phyloP scores from a whole-genome alignment of 495 filamentous ascomycete genomes.

The Sphaerosporella brunnea region DNA sequence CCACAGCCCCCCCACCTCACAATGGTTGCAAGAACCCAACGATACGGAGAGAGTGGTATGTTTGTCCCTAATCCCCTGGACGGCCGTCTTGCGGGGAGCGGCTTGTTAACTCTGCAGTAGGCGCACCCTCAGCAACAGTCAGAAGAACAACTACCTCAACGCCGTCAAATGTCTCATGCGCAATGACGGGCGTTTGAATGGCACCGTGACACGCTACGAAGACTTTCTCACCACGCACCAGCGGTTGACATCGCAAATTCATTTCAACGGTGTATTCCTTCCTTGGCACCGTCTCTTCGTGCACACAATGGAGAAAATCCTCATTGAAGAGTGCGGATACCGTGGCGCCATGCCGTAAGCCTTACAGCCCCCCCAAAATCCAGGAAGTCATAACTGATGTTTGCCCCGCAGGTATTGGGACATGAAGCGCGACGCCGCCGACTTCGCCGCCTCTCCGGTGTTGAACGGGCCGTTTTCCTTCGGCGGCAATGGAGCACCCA shows the following conservation, averaged over 20 bases:
- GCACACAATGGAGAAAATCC: not conserved
- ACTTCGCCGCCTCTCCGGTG: conserved; percentile 24
- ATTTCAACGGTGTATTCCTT: conserved; percentile 25
- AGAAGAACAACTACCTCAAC: conserved; percentile 36
- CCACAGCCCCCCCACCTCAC: not conserved
- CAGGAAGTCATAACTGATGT: no score
- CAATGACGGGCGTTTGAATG: conserved; percentile 31
- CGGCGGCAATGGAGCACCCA: conserved; percentile 24
- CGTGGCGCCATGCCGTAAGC: not conserved
- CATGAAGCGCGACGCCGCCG: conserved; percentile 25
- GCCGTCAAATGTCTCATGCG: conserved; percentile 46
- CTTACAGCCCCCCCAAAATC: no score
- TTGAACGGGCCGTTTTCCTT: conserved; percentile 19
- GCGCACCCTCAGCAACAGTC: conserved; percentile 38
- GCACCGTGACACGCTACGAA: conserved; percentile 41
- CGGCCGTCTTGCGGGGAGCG: conserved; percentile 30
- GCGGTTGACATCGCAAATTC: conserved; percentile 8
- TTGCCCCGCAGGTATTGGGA: conserved; percentile 31
- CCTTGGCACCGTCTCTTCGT: conserved; percentile 24
- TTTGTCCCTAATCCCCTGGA: not conserved
- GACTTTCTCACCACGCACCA: conserved; percentile 36
- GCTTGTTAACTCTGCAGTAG: conserved; percentile 32
- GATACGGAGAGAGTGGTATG: conserved; percentile 33
- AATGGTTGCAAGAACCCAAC: conserved; percentile 24
- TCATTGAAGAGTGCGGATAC: not conserved